Evolutionary conservation across 2,329 filamentous ascomycete species (phyloP), one percentile per base, ranked within the genome.

Genomic region (Polytolypa hystricis): DNA sequence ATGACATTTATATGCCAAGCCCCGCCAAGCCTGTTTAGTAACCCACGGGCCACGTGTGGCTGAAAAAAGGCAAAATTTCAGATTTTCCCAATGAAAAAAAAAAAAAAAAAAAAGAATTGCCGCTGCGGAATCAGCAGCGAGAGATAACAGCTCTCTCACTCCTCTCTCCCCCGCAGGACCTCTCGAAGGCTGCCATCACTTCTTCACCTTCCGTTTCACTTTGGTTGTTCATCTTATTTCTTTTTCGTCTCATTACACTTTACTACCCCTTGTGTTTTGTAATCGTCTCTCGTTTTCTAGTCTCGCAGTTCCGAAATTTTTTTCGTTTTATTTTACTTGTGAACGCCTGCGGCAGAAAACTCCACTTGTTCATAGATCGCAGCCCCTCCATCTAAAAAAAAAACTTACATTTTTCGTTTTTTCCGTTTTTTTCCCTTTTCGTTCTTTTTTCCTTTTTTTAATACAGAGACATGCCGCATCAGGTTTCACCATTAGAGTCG

Each of bases 391-490:
- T 18, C 20, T 34, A 21, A 28, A 18, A 31, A n/a, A 23, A 25
- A 21, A 31, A 37, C 26, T 19, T 32, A 26, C 35, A 30, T 18
- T 37, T 18, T 37, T 9, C 18, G 14, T 15, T 14, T 37, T 25
- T 40, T 5, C 14, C n/a, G 2, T 26, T 21, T 19, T 14, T 33
- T 19, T 38, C 33, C 34, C 11, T 14, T 19, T 12, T 17, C 10
- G 8, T 23, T 17, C 26, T 15, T 14, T 5, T 5, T 32, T 9
- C n/a, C 19, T 21, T 14, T 6, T 17, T 11, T 11, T 27, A n/a
- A 11, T 41, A 25, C 32, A 23, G 18, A 20, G 11, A 14, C 20
- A 70, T 70, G 67, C 68, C 67, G 49, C 67, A 70, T 51, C 57
- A 45, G 28, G 52, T 61, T 27, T 60, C 62, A 15, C 54, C 61